Percentiles rank a stretch among this genome's conserved stretches.
phyloP scores from a whole-genome alignment of 345 rosid species.

The Cardamine resedifolia region DNA sequence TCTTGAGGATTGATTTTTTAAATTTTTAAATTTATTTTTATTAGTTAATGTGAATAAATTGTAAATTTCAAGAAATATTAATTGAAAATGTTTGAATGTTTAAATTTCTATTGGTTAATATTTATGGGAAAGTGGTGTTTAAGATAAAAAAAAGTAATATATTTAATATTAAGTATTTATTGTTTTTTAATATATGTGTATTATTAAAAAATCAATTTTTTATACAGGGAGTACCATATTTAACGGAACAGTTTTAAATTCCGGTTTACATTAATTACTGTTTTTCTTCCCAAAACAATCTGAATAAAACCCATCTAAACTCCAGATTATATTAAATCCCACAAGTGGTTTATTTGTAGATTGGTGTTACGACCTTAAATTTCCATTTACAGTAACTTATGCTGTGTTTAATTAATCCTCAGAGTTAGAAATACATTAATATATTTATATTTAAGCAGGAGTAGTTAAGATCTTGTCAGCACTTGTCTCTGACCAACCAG shows the following conservation, averaged over 20 bases:
- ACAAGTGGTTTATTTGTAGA: neutral
- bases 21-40: no score
- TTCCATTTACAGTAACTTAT: conserved; percentile 22
- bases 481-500: conserved; percentile 29
- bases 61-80: no score
- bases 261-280: neutral
- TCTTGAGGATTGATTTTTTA: no score
- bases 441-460: conserved; percentile 22
- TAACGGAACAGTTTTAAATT: neutral
- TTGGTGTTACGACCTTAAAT: conserved; percentile 5
- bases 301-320: neutral
- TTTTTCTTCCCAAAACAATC: neutral
- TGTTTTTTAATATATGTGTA: no score
- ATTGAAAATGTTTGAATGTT: no score
- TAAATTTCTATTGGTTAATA: no score
- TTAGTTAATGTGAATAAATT: no score
- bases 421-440: conserved; percentile 2
- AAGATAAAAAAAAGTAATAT: no score
- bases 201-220: no score
- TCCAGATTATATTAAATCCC: neutral
- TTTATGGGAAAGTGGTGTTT: no score
- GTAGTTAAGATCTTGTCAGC: conserved; percentile 41
- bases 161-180: no score
- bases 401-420: conserved; percentile 1
- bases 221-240: no score